phyloP scores from a whole-genome alignment of 2,329 filamentous ascomycete genomes.

The Sphaerostilbella broomeana region DNA sequence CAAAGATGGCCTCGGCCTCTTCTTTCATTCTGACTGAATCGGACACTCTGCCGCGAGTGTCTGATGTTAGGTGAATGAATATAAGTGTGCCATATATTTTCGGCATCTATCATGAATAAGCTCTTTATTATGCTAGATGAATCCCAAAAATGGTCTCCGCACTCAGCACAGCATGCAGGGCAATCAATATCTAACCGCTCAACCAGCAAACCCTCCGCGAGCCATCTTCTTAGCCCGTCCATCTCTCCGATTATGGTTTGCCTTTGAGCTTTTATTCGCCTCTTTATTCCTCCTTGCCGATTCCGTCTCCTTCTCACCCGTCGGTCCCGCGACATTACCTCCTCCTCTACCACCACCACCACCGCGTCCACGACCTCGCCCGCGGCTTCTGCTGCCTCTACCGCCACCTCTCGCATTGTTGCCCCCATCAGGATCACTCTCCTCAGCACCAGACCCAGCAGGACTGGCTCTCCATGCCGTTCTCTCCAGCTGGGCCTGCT shows the following conservation, averaged over 20 bases:
- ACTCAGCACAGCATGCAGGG: neutral
- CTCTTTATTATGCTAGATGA: too few relatives aligned
- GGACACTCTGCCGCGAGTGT: too few relatives aligned
- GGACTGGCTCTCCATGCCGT: conserved; percentile 58
- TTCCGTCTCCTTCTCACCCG: conserved; percentile 66
- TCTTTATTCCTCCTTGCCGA: conserved; percentile 70
- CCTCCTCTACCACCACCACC: conserved; percentile 42
- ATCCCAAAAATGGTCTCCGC: too few relatives aligned
- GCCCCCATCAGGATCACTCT: conserved; percentile 42
- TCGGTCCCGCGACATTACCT: conserved; percentile 56
- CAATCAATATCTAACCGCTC: conserved; percentile 11
- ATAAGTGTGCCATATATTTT: too few relatives aligned
- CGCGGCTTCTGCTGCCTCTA: conserved; percentile 40
- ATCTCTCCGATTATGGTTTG: conserved; percentile 82
- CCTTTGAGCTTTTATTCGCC: conserved; percentile 70
- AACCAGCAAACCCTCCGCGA: conserved; percentile 37
- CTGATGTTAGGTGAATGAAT: too few relatives aligned
- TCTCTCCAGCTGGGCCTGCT: conserved; percentile 57
- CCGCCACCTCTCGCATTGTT: conserved; percentile 39
- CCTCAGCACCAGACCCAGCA: conserved; percentile 50
- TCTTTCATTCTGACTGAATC: too few relatives aligned
- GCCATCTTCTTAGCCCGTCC: conserved; percentile 60
- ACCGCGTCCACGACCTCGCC: conserved; percentile 23
- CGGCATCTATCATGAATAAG: too few relatives aligned
- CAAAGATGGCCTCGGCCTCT: too few relatives aligned